These are phyloP conservation scores for Microstegium vimineum DNA, from an alignment of 176 grass and related monocot species.

Conservation along the genomic window DNA sequence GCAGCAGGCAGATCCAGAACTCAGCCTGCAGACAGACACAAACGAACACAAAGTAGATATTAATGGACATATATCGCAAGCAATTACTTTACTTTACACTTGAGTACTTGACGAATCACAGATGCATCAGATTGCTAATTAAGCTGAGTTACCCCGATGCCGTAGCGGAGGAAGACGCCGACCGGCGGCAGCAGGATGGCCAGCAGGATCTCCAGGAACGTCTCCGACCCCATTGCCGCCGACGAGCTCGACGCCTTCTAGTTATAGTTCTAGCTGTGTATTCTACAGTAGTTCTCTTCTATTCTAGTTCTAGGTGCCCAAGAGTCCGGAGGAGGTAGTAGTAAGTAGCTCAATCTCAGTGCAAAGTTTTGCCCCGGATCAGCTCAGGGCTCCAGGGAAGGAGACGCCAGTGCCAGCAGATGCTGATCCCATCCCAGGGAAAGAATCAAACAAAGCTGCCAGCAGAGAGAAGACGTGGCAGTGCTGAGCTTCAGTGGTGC, in stretches of 20 bases:
- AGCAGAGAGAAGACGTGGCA: neutral
- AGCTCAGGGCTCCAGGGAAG: neutral
- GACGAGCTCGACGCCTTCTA: neutral
- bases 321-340: neutral
- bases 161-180: conserved; percentile 81
- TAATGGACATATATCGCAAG: rapidly evolving
- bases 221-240: conserved; percentile 72
- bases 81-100: neutral
- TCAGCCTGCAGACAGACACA: conserved; percentile 60
- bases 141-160: conserved; percentile 46
- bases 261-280: neutral
- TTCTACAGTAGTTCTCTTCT: neutral
- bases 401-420: neutral
- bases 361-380: too few species aligned
- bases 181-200: conserved; percentile 71
- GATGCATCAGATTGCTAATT: neutral
- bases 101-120: neutral
- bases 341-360: neutral
- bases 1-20: conserved; percentile 72
- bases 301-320: too few species aligned
- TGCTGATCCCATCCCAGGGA: neutral
- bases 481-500: neutral
- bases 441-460: neutral
- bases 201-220: conserved; percentile 63
- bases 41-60: neutral